A percentile compares a stretch with the other conserved stretches of the same genome.
Evolutionary conservation across 371 early-diverging fungal species (phyloP).

Genomic region (Mortierella sp.): DNA sequence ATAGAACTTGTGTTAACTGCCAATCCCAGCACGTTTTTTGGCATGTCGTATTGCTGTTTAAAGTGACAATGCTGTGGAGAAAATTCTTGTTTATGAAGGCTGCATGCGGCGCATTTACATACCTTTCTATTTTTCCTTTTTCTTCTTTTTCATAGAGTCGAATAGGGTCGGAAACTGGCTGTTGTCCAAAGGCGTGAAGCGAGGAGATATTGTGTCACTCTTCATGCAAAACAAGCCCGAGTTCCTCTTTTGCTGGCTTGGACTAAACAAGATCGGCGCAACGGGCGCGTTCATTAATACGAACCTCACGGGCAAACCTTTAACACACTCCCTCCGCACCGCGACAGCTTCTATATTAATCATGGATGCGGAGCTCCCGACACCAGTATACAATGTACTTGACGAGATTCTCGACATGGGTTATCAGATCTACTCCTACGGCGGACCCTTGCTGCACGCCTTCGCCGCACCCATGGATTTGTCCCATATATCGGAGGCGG

Average conservation of each 20-base stretch:
- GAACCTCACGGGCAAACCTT: conserved; percentile 50
- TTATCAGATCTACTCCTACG: conserved; percentile 42
- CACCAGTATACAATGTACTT: conserved; percentile 26
- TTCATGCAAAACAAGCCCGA: conserved; percentile 54
- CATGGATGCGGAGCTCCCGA: conserved; percentile 42
- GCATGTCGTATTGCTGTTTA: too few species aligned
- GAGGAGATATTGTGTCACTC: conserved; percentile 51
- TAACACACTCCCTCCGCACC: conserved; percentile 46
- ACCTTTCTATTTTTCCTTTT: neutral
- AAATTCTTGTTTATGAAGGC: neutral
- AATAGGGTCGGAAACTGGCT: conserved; percentile 51
- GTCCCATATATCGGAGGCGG: conserved; percentile 15
- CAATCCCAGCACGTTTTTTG: too few species aligned
- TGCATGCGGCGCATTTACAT: neutral
- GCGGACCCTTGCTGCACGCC: conserved; percentile 15
- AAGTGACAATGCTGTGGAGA: neutral
- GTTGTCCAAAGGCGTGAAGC: conserved; percentile 52
- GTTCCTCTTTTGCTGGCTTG: conserved; percentile 55
- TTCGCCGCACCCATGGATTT: conserved; percentile 45
- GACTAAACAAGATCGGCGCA: conserved; percentile 52
- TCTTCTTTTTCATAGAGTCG: conserved; percentile 19
- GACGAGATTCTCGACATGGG: conserved; percentile 45
- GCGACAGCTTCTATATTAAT: conserved; percentile 42
- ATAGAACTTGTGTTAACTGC: neutral
- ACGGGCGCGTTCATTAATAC: conserved; percentile 55